A percentile compares a stretch with the other conserved stretches of the same genome.
Conservation (phyloP, 805 yeast species). For the Kuraishia hungarica region DNA sequence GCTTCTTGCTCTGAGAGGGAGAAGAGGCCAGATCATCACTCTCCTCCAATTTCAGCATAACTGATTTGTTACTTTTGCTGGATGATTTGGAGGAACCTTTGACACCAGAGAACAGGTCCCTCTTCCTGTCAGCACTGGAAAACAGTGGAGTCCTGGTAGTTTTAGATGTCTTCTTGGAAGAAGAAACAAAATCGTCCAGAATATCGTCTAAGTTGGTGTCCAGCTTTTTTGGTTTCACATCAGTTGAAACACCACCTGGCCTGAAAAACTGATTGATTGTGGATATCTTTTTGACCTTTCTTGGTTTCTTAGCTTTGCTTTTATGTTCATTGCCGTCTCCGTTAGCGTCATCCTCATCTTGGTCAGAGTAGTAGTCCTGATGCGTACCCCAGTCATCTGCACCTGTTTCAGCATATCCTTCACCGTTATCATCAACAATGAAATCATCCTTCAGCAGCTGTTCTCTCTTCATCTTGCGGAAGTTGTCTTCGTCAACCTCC, state of each 20-base stretch:
- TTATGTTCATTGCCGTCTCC: constrained; percentile 13
- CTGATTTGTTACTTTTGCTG: not conserved
- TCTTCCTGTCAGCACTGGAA: not conserved
- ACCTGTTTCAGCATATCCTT: constrained; percentile 91
- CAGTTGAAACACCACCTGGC: constrained; percentile 21
- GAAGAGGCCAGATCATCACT: not conserved
- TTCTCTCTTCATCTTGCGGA: constrained; percentile 66
- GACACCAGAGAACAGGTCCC: constrained; percentile 1
- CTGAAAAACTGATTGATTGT: constrained; percentile 42
- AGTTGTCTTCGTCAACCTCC: constrained; percentile 77
- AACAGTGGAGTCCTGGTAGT: not conserved
- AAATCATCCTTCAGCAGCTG: constrained; percentile 85
- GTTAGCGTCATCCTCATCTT: constrained; percentile 29
- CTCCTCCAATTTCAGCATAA: not conserved
- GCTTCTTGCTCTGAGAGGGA: not conserved
- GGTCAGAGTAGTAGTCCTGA: constrained; percentile 49
- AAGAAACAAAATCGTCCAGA: constrained; percentile 41
- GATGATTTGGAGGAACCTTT: not conserved
- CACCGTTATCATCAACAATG: constrained; percentile 89
- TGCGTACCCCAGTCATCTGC: constrained; percentile 77
- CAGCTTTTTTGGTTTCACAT: constrained; percentile 24
- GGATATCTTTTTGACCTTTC: constrained; percentile 21
- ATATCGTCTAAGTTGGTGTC: constrained; percentile 60
- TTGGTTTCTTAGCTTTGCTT: constrained; percentile 24
- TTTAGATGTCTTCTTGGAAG: constrained; percentile 7